Conservation (phyloP, 768 basidiomycete genomes). For the Mycena albidolilacea region DNA sequence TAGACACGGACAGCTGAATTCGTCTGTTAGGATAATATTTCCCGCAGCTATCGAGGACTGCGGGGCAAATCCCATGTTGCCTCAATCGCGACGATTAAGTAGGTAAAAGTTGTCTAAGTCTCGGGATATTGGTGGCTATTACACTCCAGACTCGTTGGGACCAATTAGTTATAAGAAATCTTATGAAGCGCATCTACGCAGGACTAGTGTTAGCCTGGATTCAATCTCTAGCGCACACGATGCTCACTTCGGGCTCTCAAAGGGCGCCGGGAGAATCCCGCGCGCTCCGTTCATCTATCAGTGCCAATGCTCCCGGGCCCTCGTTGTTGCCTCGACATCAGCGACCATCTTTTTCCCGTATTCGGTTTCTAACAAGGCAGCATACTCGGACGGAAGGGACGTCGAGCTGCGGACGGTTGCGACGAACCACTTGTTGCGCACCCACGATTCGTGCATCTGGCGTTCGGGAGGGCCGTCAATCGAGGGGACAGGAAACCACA, state of each 20-base stretch:
- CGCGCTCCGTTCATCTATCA: not conserved
- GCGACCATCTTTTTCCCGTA: slow-evolving; percentile 3
- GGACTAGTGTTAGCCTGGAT: slow-evolving; percentile 2
- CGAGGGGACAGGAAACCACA: slow-evolving; percentile 1
- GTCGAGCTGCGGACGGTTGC: slow-evolving; percentile 4
- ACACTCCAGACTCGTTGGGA: not conserved
- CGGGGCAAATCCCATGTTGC: not conserved
- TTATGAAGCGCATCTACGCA: not conserved
- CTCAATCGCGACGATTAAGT: not conserved
- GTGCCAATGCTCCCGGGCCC: slow-evolving; percentile 7
- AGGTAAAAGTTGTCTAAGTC: not conserved
- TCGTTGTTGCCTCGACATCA: slow-evolving; percentile 1
- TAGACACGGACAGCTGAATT: not conserved
- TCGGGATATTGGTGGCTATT: slow-evolving; percentile 6
- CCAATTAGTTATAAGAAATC: slow-evolving; percentile 2
- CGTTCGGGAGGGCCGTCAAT: slow-evolving; percentile 7
- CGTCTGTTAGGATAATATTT: not conserved
- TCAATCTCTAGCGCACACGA: slow-evolving; percentile 6
- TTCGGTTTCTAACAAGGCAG: slow-evolving; percentile 7
- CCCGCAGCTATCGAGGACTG: not conserved
- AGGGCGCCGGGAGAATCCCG: not conserved
- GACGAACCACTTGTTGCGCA: slow-evolving; percentile 2
- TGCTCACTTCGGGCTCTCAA: slow-evolving; percentile 5
- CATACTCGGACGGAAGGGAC: slow-evolving; percentile 5
- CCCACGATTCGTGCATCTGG: slow-evolving; percentile 5